Conservation (phyloP, 75 land plant genomes). For the Selaginella moellendorffii region DNA sequence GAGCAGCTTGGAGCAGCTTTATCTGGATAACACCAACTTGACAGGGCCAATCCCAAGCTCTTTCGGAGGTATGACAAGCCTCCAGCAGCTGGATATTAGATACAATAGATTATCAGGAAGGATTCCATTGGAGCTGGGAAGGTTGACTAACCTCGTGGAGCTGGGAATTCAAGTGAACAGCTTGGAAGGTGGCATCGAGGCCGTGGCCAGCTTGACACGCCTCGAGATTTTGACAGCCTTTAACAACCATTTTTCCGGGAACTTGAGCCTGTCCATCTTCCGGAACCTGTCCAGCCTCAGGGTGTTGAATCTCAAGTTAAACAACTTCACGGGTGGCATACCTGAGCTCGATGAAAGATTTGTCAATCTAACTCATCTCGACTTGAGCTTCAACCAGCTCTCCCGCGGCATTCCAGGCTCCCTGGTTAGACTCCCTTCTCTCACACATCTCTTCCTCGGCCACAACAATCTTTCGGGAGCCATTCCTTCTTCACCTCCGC, state of each 20-base stretch:
- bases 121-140: neutral
- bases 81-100: neutral
- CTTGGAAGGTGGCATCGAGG: conserved; percentile 7
- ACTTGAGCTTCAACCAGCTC: neutral
- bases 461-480: neutral
- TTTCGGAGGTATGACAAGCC: neutral
- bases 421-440: neutral
- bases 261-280: neutral
- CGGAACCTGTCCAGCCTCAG: neutral
- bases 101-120: neutral
- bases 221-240: neutral
- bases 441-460: neutral
- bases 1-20: conserved; percentile 52
- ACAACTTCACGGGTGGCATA: neutral
- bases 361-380: neutral
- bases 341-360: neutral
- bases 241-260: neutral
- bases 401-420: neutral
- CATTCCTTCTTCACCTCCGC: neutral
- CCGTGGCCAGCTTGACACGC: neutral
- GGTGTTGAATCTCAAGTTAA: neutral
- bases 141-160: neutral
- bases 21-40: conserved; percentile 47
- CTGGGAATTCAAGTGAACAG: neutral
- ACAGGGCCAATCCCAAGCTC: conserved; percentile 56